A percentile compares a stretch with the other conserved stretches of the same genome.
These are phyloP conservation scores for Clathrus columnatus DNA, from an alignment of 768 basidiomycete genomes.

Conservation along the genomic window DNA sequence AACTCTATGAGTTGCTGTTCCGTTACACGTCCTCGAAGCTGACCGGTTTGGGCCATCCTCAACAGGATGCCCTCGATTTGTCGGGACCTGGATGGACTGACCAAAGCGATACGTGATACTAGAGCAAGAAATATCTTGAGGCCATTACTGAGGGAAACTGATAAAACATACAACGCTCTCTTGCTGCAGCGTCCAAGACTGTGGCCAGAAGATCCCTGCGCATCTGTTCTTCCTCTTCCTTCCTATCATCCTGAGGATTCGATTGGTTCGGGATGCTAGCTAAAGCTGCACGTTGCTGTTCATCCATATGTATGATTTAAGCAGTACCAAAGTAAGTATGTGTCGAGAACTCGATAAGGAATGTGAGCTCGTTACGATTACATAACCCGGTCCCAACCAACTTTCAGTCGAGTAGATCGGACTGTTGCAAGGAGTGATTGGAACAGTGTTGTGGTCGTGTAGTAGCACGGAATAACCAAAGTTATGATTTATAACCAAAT, in stretches of 20 bases:
- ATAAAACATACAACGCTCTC: conserved; percentile 61
- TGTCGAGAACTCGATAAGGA: too few relatives aligned
- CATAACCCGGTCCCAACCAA: too few relatives aligned
- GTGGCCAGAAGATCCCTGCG: conserved; percentile 70
- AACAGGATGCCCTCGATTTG: conserved; percentile 73
- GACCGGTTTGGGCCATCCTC: conserved; percentile 78
- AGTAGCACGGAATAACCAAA: background rate
- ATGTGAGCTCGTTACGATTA: too few relatives aligned
- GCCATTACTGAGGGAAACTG: too few relatives aligned
- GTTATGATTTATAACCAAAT: conserved; percentile 9
- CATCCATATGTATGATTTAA: conserved; percentile 6
- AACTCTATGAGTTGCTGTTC: conserved; percentile 80
- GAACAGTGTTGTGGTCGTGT: too few relatives aligned
- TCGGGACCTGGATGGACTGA: conserved; percentile 70
- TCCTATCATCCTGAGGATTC: conserved; percentile 26
- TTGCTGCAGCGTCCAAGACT: conserved; percentile 65
- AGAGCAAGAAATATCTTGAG: background rate
- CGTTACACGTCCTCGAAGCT: conserved; percentile 64
- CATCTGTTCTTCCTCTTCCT: conserved; percentile 65
- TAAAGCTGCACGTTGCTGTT: conserved; percentile 6
- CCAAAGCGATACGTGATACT: conserved; percentile 86
- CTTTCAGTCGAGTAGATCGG: too few relatives aligned
- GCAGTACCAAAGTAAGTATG: too few relatives aligned
- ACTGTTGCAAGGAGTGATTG: conserved; percentile 1
- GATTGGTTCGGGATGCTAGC: background rate